phyloP scores from a whole-genome alignment of 2,329 filamentous ascomycete species.

The Xylariaceae sp. region DNA sequence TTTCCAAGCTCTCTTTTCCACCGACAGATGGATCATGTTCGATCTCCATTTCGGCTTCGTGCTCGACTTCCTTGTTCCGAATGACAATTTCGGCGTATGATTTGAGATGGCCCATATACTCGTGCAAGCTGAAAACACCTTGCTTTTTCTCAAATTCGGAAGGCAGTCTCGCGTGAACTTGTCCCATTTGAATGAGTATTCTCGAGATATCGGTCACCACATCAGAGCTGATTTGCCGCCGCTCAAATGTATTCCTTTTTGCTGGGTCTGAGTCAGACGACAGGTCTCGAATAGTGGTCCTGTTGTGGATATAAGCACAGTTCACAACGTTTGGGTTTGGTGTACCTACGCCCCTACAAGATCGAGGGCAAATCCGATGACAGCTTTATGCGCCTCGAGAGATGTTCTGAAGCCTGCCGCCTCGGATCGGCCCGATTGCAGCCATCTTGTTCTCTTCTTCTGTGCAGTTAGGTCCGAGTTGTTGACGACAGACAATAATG shows the following conservation, averaged over 20 bases:
- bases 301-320: conserved; percentile 19
- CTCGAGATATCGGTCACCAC: conserved; percentile 32
- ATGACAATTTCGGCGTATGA: conserved; percentile 50
- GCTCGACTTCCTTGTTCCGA: conserved; percentile 19
- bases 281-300: conserved; percentile 27
- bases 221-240: conserved; percentile 21
- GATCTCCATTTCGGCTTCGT: conserved; percentile 7
- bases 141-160: conserved; percentile 59
- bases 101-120: conserved; percentile 67
- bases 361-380: conserved; percentile 41
- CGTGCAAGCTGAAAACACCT: conserved; percentile 67
- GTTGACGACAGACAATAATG: conserved; percentile 32
- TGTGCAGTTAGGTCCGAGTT: conserved; percentile 30
- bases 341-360: conserved; percentile 38
- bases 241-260: conserved; percentile 23
- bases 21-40: conserved; percentile 29
- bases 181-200: conserved; percentile 35
- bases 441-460: conserved; percentile 39
- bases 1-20: conserved; percentile 25
- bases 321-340: not conserved
- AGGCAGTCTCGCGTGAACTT: conserved; percentile 32
- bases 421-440: conserved; percentile 32
- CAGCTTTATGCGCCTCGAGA: conserved; percentile 38
- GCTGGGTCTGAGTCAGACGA: conserved; percentile 19
- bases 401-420: conserved; percentile 32